Evolutionary conservation across 129 eudicot species (phyloP), one percentile per base, ranked within the genome.

Genomic region (Chrysanthemum makinoi): DNA sequence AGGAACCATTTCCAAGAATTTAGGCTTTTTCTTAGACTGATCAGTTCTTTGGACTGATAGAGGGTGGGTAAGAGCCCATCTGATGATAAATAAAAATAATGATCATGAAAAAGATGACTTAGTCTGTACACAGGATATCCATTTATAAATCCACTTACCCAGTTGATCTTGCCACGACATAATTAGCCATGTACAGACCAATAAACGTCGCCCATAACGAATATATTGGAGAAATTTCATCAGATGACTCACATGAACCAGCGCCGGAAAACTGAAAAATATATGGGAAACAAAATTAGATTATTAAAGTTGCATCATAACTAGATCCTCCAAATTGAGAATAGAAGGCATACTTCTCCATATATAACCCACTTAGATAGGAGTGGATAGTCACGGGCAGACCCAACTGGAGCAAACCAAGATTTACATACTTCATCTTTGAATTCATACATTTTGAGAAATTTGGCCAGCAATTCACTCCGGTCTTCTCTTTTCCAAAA

Each of bases 61-160:
- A 74, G 98, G 98, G 60, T 89, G 96, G 62, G 96, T 85, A 74
- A 89, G 98, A 66, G 98, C 98, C 98, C 98, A 93, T 80, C 98
- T 93, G 88, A 75, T 73, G 57, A 79, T 74, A 22, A 12, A 43
- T 9, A 39, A 65, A 56, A 52, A 11, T 2, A 49, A 62, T 59
- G 77, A 39, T 46, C 18, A 33, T 62, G 56, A 62, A 15, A 72
- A 49, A 10, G 10, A 46, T 9, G 28, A 22, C 12, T 30, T 30
- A 12, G 9, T 28, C 30, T 10, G 49, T 22, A 50, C 57, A 68
- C 3, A 70, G 2, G 17, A 44, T 5, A 72, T 39, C 2, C 7
- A 39, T 6, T 39, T 39, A 39, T 59, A 72, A 51, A n/a, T 63
- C 28, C 12, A 51, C 91, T 82, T 76, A 94, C 98, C 96, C 95